Base-by-base conservation (phyloP, 2,329 filamentous ascomycete species). In the Colletotrichum tofieldiae region DNA sequence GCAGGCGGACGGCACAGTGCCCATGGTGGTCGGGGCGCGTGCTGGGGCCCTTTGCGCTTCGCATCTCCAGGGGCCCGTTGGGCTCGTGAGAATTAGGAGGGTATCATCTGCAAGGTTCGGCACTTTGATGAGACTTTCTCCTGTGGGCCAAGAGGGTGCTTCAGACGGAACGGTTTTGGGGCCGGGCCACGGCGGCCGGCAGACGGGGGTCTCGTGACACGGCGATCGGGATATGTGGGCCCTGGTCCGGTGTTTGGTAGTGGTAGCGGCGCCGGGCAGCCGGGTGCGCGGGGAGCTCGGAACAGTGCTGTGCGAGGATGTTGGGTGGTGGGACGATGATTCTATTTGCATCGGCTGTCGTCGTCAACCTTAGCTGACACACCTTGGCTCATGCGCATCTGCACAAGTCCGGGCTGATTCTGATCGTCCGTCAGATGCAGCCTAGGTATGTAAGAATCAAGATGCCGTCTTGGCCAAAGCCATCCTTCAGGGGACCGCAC, bases 31-130 rank as follows among this genome's bases (percentile, higher is more conserved):
- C 70, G 41, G 45, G 65, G 70, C 70, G 18, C 43, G 45, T 37
- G 62, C 62, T 56, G 62, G 49, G 67, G 55, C 37, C 62, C 47
- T 54, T 20, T 52, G 49, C 8, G 5, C 45, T 43, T 56, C 35
- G 35, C 45, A 23, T 54, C n/a, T 41, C 35, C 26, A n/a, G 52
- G 43, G 43, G 39, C 58, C 69, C 65, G 65, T 72, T 69, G 54
- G 51, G 54, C 64, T 69, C 9, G n/a, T 45, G 59, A 23, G 39
- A 64, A 64, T 47, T 51, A 47, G 35, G 39, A 7, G n/a, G 4
- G 68, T 66, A 62, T 54, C 45, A 69, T 37, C 70, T 72, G 70
- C 70, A 72, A 70, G 65, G 65, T 64, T 72, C 70, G 70, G 70
- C 70, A 72, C 70, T 72, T 69, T 65, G 70, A 63, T 63, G 43